Evolutionary conservation across 1,139 yeast genomes (phyloP).

Genomic region (Yamadazyma atmosphaerica): DNA sequence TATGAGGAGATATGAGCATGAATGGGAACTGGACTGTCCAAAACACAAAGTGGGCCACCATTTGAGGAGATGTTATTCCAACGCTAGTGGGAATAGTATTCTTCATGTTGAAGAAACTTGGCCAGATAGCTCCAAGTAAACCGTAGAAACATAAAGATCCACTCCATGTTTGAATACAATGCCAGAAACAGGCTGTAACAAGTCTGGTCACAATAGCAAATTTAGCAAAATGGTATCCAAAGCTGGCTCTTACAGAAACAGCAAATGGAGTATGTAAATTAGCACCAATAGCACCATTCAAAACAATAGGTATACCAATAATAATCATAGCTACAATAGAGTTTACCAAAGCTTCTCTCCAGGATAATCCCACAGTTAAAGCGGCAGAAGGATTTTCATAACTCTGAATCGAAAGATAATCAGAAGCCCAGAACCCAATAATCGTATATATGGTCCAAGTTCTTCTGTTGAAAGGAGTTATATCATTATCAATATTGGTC

Average conservation of each 20-base stretch:
- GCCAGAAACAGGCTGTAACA: slow-evolving; percentile 37
- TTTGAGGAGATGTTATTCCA: slow-evolving; percentile 13
- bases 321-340: slow-evolving; percentile 31
- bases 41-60: slow-evolving; percentile 15
- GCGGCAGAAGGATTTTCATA: slow-evolving; percentile 15
- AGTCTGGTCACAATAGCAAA: slow-evolving; percentile 32
- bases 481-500: slow-evolving; percentile 17
- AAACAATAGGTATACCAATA: slow-evolving; percentile 28
- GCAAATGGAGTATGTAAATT: slow-evolving; percentile 35
- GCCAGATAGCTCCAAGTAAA: slow-evolving; percentile 36
- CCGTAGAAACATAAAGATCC: slow-evolving; percentile 27
- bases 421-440: slow-evolving; percentile 17
- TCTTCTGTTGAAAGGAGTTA: slow-evolving; percentile 14
- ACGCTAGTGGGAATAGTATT: slow-evolving; percentile 28
- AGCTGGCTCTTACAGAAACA: slow-evolving; percentile 29
- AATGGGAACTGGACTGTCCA: slow-evolving; percentile 16
- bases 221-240: slow-evolving; percentile 30
- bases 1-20: slow-evolving; percentile 16
- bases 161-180: slow-evolving; percentile 33
- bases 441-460: slow-evolving; percentile 16
- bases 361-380: slow-evolving; percentile 25
- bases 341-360: slow-evolving; percentile 30
- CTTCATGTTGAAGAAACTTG: slow-evolving; percentile 19
- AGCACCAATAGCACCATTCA: slow-evolving; percentile 39
- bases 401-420: slow-evolving; percentile 15